These are phyloP conservation scores for Chlorella sp. DNA, from an alignment of 139 green algal genomes.

Conservation along the genomic window DNA sequence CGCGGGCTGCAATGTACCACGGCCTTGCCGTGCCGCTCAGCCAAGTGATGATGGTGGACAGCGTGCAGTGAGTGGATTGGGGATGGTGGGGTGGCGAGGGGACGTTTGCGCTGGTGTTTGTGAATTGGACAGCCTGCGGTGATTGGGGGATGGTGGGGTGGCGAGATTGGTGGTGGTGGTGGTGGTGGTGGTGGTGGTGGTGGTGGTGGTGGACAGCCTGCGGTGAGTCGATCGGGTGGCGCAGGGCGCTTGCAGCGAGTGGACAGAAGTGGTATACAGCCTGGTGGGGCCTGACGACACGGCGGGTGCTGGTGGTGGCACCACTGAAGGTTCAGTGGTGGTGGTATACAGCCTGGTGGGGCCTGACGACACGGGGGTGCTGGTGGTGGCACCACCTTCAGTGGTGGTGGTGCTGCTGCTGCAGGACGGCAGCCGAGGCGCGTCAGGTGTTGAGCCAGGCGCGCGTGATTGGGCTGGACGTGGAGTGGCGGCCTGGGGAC, in stretches of 20 bases:
- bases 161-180: not conserved
- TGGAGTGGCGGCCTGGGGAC: constrained; percentile 58
- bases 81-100: not conserved
- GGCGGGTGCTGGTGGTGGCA: not conserved
- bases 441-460: constrained; percentile 11
- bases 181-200: too few species aligned
- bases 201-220: too few species aligned
- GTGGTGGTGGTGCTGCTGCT: not conserved
- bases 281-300: not conserved
- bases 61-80: not conserved
- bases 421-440: not conserved
- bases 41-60: constrained; percentile 17
- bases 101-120: not conserved
- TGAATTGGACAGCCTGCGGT: not conserved
- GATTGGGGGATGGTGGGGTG: not conserved
- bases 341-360: not conserved
- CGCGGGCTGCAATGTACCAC: constrained; percentile 27
- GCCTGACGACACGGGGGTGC: not conserved
- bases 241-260: not conserved
- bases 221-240: not conserved
- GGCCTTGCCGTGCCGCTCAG: constrained; percentile 35
- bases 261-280: not conserved
- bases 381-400: too few species aligned
- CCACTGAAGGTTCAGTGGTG: not conserved
- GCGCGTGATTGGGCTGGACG: constrained; percentile 53